Evolutionary conservation across 257 asterid genomes (phyloP).

Genomic region (Parsonsia alboflavescens): DNA sequence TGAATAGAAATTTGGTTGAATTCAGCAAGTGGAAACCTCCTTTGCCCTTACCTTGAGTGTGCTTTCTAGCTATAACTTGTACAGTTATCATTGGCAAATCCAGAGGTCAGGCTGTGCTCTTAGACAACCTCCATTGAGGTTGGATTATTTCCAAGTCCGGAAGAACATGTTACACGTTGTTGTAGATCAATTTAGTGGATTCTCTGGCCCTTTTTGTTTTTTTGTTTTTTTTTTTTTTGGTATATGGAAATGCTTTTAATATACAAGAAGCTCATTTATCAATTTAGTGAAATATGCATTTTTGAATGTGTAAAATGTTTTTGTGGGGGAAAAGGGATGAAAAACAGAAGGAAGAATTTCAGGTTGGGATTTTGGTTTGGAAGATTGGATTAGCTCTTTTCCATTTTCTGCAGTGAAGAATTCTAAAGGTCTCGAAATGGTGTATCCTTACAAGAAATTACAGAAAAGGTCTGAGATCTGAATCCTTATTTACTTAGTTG

Average conservation of each 20-base stretch:
- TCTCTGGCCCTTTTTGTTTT: not conserved
- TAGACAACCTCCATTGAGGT: not conserved
- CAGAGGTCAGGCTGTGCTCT: not conserved
- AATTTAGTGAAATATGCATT: not conserved
- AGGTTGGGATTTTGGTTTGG: too few species aligned
- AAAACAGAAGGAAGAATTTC: too few species aligned
- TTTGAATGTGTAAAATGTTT: not conserved
- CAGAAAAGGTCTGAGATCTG: too few species aligned
- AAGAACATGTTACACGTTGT: not conserved
- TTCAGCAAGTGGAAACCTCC: constrained; percentile 79
- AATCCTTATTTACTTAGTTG: too few species aligned
- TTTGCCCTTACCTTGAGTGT: constrained; percentile 60
- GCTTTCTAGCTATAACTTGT: not conserved
- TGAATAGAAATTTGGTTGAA: constrained; percentile 64
- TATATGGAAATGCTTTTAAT: not conserved
- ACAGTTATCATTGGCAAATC: not conserved
- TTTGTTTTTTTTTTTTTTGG: not conserved
- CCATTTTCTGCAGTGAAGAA: too few species aligned
- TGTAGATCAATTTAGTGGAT: not conserved
- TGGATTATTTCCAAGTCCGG: not conserved
- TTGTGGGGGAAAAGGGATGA: too few species aligned
- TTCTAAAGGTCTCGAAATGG: too few species aligned
- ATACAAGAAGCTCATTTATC: not conserved
- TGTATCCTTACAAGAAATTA: too few species aligned
- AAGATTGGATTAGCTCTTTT: too few species aligned